Evolutionary conservation across 1,284 basidiomycete genomes (phyloP).

Genomic region (Pterulicium gracile): DNA sequence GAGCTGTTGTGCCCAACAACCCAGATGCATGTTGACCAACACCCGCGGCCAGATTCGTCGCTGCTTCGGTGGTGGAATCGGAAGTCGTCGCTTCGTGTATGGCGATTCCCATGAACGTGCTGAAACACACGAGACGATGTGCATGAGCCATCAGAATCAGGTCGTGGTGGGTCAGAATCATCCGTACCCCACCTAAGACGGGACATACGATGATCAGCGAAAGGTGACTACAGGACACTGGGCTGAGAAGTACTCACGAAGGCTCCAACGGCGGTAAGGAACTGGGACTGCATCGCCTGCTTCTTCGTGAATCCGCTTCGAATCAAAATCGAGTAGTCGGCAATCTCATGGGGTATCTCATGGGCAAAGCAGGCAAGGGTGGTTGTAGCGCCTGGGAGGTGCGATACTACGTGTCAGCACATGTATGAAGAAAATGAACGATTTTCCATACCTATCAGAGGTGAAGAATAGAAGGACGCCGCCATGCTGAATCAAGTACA

Average conservation of each 20-base stretch:
- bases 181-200: constrained; percentile 1
- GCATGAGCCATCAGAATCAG: not conserved
- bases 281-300: constrained; percentile 87
- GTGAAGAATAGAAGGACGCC: constrained; percentile 83
- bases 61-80: constrained; percentile 26
- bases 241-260: constrained; percentile 48
- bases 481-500: constrained; percentile 51
- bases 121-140: constrained; percentile 17
- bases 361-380: constrained; percentile 88
- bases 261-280: constrained; percentile 80
- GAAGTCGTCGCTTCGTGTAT: constrained; percentile 62
- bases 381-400: constrained; percentile 48
- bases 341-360: constrained; percentile 88
- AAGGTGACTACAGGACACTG: constrained; percentile 9
- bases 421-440: not conserved
- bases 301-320: constrained; percentile 82
- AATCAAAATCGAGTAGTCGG: constrained; percentile 83
- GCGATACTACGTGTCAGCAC: not conserved
- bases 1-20: constrained; percentile 71
- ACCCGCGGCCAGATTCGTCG: constrained; percentile 54
- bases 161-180: not conserved
- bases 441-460: constrained; percentile 50
- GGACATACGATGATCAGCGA: constrained; percentile 1
- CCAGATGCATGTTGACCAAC: constrained; percentile 64
- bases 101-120: constrained; percentile 84